These are phyloP conservation scores for Stagonosporopsis chrysanthemi DNA, from an alignment of 2,329 filamentous ascomycete species.

Conservation along the genomic window DNA sequence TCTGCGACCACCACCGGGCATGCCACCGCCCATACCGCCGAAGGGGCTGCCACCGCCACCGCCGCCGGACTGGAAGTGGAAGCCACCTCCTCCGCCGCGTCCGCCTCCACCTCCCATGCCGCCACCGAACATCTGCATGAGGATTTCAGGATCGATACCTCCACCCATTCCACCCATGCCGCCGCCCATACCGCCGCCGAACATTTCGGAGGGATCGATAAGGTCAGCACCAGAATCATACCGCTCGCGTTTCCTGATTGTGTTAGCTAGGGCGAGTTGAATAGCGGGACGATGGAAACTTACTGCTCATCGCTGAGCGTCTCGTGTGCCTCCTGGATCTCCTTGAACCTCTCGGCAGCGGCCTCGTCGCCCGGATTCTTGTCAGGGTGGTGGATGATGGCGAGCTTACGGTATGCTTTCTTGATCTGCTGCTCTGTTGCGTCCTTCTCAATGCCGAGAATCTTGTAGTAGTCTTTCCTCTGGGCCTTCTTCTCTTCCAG, in stretches of 20 bases:
- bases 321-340: conserved; percentile 96
- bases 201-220: conserved; percentile 87
- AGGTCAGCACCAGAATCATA: conserved; percentile 95
- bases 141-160: conserved; percentile 47
- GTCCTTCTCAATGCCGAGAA: conserved; percentile 86
- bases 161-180: conserved; percentile 64
- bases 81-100: conserved; percentile 58
- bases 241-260: conserved; percentile 76
- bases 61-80: conserved; percentile 50
- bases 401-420: conserved; percentile 94
- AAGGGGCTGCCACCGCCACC: conserved; percentile 53
- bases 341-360: conserved; percentile 94
- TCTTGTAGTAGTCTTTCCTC: conserved; percentile 99
- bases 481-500: conserved; percentile 97
- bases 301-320: conserved; percentile 92
- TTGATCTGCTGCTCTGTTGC: conserved; percentile 87
- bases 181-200: conserved; percentile 67
- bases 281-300: conserved; percentile 50
- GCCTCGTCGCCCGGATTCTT: conserved; percentile 90
- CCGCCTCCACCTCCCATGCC: conserved; percentile 56
- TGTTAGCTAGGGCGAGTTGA: conserved; percentile 12
- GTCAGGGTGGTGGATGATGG: conserved; percentile 93
- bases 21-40: conserved; percentile 45
- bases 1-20: conserved; percentile 43
- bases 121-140: conserved; percentile 54